Conservation (phyloP, 345 rosid genomes). For the Noccaea caerulescens region DNA sequence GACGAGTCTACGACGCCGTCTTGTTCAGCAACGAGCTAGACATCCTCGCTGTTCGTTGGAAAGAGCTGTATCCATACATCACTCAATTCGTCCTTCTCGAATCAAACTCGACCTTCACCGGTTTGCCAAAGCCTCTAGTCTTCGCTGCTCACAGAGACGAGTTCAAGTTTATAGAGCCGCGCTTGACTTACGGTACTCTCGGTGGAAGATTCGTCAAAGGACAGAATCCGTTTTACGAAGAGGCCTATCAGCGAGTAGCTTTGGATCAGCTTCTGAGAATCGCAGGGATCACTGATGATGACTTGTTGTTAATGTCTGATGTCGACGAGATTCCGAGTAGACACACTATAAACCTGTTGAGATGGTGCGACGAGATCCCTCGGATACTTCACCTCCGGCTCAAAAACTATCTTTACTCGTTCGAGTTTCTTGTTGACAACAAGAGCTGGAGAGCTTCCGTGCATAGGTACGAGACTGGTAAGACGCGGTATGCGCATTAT, state of each 20-base stretch:
- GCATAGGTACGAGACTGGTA: slow-evolving; percentile 68
- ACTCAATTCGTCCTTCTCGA: slow-evolving; percentile 83
- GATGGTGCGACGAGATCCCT: slow-evolving; percentile 87
- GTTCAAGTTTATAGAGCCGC: slow-evolving; percentile 71
- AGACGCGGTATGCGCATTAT: slow-evolving; percentile 75
- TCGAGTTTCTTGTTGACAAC: slow-evolving; percentile 74
- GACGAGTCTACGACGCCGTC: slow-evolving; percentile 86
- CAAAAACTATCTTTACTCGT: slow-evolving; percentile 83
- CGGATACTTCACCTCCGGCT: slow-evolving; percentile 67
- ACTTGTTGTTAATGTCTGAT: slow-evolving; percentile 85
- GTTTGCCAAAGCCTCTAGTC: slow-evolving; percentile 63
- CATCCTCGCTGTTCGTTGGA: slow-evolving; percentile 75
- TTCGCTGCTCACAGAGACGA: slow-evolving; percentile 63
- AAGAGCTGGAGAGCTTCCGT: slow-evolving; percentile 93
- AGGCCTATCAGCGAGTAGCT: slow-evolving; percentile 83
- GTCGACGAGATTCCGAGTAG: slow-evolving; percentile 92
- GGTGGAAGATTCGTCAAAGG: slow-evolving; percentile 74
- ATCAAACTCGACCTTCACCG: slow-evolving; percentile 84
- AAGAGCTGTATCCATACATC: slow-evolving; percentile 73
- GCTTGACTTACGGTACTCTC: slow-evolving; percentile 77
- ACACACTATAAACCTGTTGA: slow-evolving; percentile 78
- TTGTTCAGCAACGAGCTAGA: slow-evolving; percentile 86
- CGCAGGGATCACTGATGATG: slow-evolving; percentile 86
- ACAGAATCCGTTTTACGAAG: slow-evolving; percentile 83
- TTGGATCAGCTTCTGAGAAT: slow-evolving; percentile 71